A percentile compares a stretch with the other conserved stretches of the same genome.
Evolutionary conservation across 371 early-diverging fungal species (phyloP).

Genomic region (Batrachochytrium dendrobatidis): DNA sequence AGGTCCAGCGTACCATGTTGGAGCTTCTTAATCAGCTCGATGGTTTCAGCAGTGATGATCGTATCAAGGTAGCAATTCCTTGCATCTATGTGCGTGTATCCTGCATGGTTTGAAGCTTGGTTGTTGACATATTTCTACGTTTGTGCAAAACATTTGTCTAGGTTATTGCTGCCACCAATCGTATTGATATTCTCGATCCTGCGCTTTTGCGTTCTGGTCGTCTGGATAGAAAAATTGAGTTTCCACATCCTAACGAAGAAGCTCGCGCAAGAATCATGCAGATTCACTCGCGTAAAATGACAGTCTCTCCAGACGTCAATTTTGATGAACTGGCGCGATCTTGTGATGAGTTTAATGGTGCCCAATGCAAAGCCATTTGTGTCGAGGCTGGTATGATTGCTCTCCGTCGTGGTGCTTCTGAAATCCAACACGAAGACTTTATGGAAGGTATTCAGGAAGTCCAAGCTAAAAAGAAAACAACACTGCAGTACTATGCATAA

Average conservation of each 20-base stretch:
- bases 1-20: slow-evolving; percentile 99
- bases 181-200: slow-evolving; percentile 99
- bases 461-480: slow-evolving; percentile 99
- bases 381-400: slow-evolving; percentile 99
- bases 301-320: slow-evolving; percentile 91
- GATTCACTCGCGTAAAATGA: slow-evolving; percentile 99
- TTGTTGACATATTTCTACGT: neutral
- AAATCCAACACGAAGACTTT: slow-evolving; percentile 97
- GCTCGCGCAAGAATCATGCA: slow-evolving; percentile 98
- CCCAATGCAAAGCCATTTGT: slow-evolving; percentile 99
- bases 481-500: slow-evolving; percentile 56
- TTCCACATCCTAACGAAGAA: slow-evolving; percentile 98
- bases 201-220: slow-evolving; percentile 99
- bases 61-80: slow-evolving; percentile 74
- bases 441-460: slow-evolving; percentile 99
- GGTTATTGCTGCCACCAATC: slow-evolving; percentile 99
- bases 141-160: slow-evolving; percentile 11
- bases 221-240: slow-evolving; percentile 99
- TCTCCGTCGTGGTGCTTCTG: slow-evolving; percentile 80
- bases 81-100: slow-evolving; percentile 2
- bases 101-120: neutral
- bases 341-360: slow-evolving; percentile 99
- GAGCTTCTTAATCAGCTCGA: slow-evolving; percentile 99
- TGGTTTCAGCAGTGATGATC: slow-evolving; percentile 94
- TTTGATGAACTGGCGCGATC: slow-evolving; percentile 97